Percentiles rank a stretch among this genome's conserved stretches.
These are phyloP conservation scores for Paramecium biaurelia DNA, from an alignment of 73 alveolate genomes.

Conservation along the genomic window DNA sequence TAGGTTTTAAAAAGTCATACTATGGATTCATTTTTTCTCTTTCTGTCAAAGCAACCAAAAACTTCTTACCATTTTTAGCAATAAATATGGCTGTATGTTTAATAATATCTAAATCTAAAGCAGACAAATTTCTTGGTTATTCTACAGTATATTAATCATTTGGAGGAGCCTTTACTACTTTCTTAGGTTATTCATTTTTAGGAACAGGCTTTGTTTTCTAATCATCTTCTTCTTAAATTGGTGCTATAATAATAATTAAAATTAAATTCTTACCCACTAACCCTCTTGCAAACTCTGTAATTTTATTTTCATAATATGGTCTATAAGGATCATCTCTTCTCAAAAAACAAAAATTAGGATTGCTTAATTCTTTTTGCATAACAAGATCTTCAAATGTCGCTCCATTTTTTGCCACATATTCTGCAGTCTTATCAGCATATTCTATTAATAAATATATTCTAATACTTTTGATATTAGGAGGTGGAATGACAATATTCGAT, in stretches of 20 bases:
- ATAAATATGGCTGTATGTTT: constrained; percentile 95
- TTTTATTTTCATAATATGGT: constrained; percentile 76
- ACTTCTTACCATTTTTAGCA: constrained; percentile 97
- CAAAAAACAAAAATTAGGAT: constrained; percentile 79
- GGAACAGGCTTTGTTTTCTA: constrained; percentile 17
- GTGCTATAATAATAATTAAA: not conserved
- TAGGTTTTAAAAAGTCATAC: constrained; percentile 96
- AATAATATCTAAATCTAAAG: constrained; percentile 91
- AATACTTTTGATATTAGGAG: constrained; percentile 60
- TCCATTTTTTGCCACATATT: constrained; percentile 84
- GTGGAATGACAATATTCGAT: constrained; percentile 60
- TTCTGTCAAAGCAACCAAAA: constrained; percentile 89
- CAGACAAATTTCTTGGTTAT: constrained; percentile 88
- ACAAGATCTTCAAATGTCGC: constrained; percentile 71
- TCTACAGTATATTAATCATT: constrained; percentile 69
- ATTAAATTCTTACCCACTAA: constrained; percentile 7
- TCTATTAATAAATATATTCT: constrained; percentile 55
- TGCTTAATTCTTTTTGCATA: constrained; percentile 68
- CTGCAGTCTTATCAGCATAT: constrained; percentile 83
- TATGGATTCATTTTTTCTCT: constrained; percentile 94
- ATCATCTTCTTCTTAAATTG: constrained; percentile 57
- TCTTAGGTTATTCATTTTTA: constrained; percentile 52
- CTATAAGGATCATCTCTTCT: constrained; percentile 80
- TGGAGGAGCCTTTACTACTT: constrained; percentile 55
- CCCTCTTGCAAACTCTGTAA: constrained; percentile 70